These are phyloP conservation scores for Kodamaea anthophila DNA, from an alignment of 1,139 yeast species.

Conservation along the genomic window DNA sequence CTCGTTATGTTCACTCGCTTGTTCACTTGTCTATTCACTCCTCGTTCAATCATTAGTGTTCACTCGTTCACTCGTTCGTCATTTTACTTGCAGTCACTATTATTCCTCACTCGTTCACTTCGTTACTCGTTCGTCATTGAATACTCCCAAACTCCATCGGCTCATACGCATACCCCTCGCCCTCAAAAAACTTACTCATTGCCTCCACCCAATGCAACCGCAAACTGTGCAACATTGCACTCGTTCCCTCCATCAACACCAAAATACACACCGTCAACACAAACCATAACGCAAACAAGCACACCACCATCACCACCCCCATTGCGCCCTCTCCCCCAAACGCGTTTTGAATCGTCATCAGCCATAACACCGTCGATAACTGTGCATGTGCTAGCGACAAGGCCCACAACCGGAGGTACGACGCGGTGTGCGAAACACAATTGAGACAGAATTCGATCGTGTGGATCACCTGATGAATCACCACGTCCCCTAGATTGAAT, in stretches of 20 bases:
- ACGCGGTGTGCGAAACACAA: conserved; percentile 97
- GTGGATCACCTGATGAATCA: conserved; percentile 96
- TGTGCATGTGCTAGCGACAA: conserved; percentile 96
- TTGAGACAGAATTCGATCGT: conserved; percentile 97
- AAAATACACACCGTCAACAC: conserved; percentile 81
- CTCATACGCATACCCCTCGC: conserved; percentile 85
- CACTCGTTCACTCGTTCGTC: no score
- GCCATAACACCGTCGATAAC: conserved; percentile 89
- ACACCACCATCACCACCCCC: conserved; percentile 70
- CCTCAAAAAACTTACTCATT: conserved; percentile 95
- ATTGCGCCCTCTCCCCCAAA: conserved; percentile 62
- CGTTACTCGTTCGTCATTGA: conserved; percentile 1
- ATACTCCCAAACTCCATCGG: conserved; percentile 46
- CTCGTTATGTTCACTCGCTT: no score
- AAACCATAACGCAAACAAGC: conserved; percentile 92
- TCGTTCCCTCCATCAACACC: conserved; percentile 97
- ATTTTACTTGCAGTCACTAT: no score
- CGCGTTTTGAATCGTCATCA: conserved; percentile 85
- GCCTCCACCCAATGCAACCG: conserved; percentile 99
- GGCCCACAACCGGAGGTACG: conserved; percentile 95
- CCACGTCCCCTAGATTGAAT: conserved; percentile 78
- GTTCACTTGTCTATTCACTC: no score
- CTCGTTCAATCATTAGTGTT: no score
- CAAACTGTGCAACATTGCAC: conserved; percentile 96
- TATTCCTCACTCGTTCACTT: no score